Evolutionary conservation across 768 basidiomycete genomes (phyloP).

Genomic region (Butyriboletus loyo): DNA sequence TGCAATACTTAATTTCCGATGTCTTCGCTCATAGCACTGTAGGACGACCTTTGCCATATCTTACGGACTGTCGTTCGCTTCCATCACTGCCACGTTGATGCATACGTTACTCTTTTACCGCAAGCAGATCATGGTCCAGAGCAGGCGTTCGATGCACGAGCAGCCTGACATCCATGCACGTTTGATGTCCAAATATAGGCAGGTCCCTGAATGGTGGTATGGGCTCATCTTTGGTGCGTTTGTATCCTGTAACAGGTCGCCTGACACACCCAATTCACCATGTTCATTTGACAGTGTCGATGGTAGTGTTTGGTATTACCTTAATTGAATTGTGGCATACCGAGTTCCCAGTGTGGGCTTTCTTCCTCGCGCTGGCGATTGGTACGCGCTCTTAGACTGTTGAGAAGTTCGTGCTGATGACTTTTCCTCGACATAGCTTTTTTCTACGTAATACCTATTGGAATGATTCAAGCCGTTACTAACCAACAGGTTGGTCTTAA

Average conservation of each 20-base stretch:
- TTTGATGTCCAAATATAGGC: conserved; percentile 53
- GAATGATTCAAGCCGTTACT: conserved; percentile 74
- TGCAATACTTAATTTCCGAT: background rate
- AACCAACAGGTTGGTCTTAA: conserved; percentile 71
- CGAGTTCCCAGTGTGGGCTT: conserved; percentile 41
- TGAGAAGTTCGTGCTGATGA: background rate
- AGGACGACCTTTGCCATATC: conserved; percentile 68
- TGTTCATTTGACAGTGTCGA: conserved; percentile 32
- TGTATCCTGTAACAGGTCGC: background rate
- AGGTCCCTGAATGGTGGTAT: conserved; percentile 67
- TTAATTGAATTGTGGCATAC: conserved; percentile 63
- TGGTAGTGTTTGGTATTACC: conserved; percentile 57
- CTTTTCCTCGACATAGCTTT: conserved; percentile 28
- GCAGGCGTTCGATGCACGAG: conserved; percentile 67
- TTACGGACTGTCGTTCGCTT: conserved; percentile 82
- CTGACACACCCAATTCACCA: background rate
- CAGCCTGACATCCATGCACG: conserved; percentile 73
- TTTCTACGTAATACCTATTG: conserved; percentile 73
- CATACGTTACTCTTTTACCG: conserved; percentile 77
- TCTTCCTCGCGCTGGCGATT: conserved; percentile 33
- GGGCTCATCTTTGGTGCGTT: conserved; percentile 25
- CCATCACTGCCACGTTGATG: conserved; percentile 69
- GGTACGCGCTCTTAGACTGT: conserved; percentile 19
- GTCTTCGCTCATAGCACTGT: background rate
- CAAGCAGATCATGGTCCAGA: conserved; percentile 73